phyloP scores from a whole-genome alignment of 257 asterid species.

The Plantago elongata region DNA sequence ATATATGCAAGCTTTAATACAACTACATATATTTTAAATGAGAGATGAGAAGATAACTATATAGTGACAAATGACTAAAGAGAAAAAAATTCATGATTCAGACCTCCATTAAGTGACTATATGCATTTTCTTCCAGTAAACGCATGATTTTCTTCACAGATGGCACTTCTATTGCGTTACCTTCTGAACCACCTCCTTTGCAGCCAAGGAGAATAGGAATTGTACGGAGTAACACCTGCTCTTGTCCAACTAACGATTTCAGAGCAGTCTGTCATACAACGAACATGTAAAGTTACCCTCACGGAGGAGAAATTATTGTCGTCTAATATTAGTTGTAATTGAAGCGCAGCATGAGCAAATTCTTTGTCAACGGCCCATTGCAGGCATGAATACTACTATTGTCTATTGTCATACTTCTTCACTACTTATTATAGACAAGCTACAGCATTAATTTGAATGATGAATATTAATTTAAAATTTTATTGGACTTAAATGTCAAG shows the following conservation, averaged over 20 bases:
- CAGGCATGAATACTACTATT: no score
- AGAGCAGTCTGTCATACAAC: conserved; percentile 61
- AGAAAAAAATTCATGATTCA: conserved; percentile 10
- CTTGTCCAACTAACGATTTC: conserved; percentile 68
- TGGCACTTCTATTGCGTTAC: conserved; percentile 35
- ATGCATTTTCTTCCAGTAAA: conserved; percentile 71
- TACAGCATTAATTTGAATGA: no score
- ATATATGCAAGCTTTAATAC: no score
- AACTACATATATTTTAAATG: background rate
- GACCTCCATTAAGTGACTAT: conserved; percentile 97
- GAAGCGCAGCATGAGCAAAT: no score
- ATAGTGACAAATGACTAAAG: conserved; percentile 7
- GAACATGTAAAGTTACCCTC: conserved; percentile 13
- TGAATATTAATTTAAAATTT: background rate
- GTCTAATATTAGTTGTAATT: background rate
- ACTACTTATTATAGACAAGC: no score
- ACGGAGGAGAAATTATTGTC: conserved; percentile 7
- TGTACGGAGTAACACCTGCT: conserved; percentile 44
- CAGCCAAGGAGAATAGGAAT: conserved; percentile 75
- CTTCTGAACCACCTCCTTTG: conserved; percentile 33
- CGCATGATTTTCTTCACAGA: conserved; percentile 35
- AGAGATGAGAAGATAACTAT: conserved; percentile 2
- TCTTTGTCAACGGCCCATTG: no score
- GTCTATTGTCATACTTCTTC: no score
- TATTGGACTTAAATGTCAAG: conserved; percentile 1